A percentile compares a stretch with the other conserved stretches of the same genome.
Evolutionary conservation across 441 rosid genomes (phyloP).

Genomic region (Pelargonium australe): DNA sequence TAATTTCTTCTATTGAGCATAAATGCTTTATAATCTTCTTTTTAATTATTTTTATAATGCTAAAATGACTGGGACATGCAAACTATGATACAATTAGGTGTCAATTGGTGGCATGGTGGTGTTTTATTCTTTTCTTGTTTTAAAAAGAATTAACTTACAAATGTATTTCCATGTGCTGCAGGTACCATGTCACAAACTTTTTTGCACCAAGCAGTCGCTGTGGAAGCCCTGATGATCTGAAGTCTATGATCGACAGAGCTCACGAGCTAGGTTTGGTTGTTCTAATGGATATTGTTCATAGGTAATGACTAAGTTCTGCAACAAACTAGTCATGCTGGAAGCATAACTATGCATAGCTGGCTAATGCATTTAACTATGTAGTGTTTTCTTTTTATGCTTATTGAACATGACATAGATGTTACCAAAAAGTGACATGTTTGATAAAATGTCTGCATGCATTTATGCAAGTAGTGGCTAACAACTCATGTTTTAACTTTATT

Average conservation of each 20-base stretch:
- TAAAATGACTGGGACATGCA: not conserved
- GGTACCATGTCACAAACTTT: conserved; percentile 94
- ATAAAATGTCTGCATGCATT: not conserved
- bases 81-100: not conserved
- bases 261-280: conserved; percentile 91
- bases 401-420: not conserved
- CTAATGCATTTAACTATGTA: conserved; percentile 1
- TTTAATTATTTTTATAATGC: not conserved
- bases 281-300: conserved; percentile 98
- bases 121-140: conserved; percentile 18
- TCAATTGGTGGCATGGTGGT: conserved; percentile 7
- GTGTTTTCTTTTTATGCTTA: not conserved
- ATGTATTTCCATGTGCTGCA: conserved; percentile 37
- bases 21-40: not conserved
- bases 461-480: not conserved
- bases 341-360: not conserved
- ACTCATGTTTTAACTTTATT: not conserved
- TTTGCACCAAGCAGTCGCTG: conserved; percentile 96
- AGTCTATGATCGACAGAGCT: conserved; percentile 89
- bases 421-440: not conserved
- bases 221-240: conserved; percentile 97
- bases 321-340: conserved; percentile 14
- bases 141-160: conserved; percentile 13
- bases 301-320: conserved; percentile 36
- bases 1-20: conserved; percentile 30